phyloP scores from a whole-genome alignment of 225 moss, liverwort and hornwort species.

The Climacium dendroides region DNA sequence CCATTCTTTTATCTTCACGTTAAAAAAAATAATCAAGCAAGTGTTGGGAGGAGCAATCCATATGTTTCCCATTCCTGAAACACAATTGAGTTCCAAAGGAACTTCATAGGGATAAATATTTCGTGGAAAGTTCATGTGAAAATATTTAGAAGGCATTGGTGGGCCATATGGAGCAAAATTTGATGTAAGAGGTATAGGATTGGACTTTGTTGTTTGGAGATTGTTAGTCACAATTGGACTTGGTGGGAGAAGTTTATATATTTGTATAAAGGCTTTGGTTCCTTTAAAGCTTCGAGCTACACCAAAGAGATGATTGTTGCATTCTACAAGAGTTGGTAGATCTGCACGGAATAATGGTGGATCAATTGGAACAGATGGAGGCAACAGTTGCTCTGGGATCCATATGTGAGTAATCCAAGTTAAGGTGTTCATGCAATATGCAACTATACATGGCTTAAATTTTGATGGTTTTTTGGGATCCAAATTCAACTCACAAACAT shows the following conservation, averaged over 20 bases:
- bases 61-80: conserved; percentile 27
- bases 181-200: background rate
- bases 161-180: conserved; percentile 13
- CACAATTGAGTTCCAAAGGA: conserved; percentile 17
- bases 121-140: conserved; percentile 5
- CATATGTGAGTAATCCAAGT: conserved; percentile 2
- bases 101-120: background rate
- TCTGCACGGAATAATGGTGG: background rate
- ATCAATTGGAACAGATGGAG: background rate
- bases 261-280: conserved; percentile 15
- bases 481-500: background rate
- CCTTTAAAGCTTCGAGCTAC: conserved; percentile 16
- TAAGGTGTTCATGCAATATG: conserved; percentile 9
- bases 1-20: conserved; percentile 3
- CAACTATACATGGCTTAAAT: background rate
- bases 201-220: rapidly evolving
- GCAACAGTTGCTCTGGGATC: background rate
- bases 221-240: background rate
- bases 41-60: conserved; percentile 27
- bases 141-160: conserved; percentile 26
- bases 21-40: conserved; percentile 24
- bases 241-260: conserved; percentile 4
- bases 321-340: conserved; percentile 21
- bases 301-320: conserved; percentile 15
- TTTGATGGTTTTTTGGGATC: background rate